Percentiles rank a stretch among this genome's conserved stretches.
Conservation (phyloP, 202 grass and related monocot species). For the Cymbopogon flexuosus region DNA sequence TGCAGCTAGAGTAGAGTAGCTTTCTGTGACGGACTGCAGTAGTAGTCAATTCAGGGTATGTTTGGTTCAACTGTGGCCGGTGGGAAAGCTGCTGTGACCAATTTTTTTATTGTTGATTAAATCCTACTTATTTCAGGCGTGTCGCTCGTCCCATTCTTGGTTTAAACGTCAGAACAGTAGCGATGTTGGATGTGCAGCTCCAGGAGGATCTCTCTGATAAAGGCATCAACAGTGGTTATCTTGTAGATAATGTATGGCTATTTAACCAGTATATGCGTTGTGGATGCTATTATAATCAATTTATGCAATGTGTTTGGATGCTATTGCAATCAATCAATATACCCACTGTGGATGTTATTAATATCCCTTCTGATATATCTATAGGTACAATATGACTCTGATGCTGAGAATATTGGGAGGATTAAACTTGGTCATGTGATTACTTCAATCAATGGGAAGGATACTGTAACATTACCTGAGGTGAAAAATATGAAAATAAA, state of each 20-base stretch:
- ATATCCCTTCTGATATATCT: neutral
- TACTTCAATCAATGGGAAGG: neutral
- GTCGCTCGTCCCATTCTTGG: no score
- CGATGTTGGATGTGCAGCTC: neutral
- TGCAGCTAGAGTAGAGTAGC: no score
- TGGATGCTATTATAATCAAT: neutral
- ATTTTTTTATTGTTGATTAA: no score
- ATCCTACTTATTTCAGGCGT: no score
- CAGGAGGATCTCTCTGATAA: neutral
- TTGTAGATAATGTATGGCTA: no score
- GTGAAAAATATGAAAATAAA: neutral
- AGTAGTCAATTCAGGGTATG: no score
- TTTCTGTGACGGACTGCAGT: no score
- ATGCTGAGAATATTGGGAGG: neutral
- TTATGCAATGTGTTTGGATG: neutral
- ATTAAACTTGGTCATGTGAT: neutral
- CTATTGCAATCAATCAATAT: neutral
- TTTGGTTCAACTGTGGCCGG: no score
- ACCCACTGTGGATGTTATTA: neutral
- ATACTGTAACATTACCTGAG: neutral
- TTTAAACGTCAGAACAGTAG: neutral
- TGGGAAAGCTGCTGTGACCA: no score
- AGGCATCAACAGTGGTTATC: neutral
- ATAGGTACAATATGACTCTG: neutral
- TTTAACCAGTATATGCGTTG: no score